Evolutionary conservation across 2,329 filamentous ascomycete genomes (phyloP), one percentile per base, ranked within the genome.

Genomic region (Parafenestella ontariensis): DNA sequence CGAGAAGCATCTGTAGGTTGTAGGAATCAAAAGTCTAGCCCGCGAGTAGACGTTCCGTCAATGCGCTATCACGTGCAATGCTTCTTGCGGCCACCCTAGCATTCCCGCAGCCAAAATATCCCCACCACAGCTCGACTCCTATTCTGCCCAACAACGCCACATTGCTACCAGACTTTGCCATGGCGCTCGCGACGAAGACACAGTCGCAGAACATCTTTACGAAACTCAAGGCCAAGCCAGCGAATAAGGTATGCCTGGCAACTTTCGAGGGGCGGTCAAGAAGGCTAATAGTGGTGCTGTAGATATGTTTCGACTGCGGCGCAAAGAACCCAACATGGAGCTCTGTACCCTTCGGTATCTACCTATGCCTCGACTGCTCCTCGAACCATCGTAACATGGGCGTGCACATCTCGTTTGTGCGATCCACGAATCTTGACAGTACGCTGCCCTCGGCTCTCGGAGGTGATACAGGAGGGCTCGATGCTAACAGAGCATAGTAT

Each of bases 301-400:
- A 96, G 93, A 87, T 96, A 82, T 99, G 95, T 85, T 99, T 99
- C 80, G 95, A 99, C 81, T 99, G 95, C 79, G 89, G 91, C 75
- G 90, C 92, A 71, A 98, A 98, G 81, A 97, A 97, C 75, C 95
- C 95, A 59, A 98, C 95, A 54, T 99, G 95, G 95, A 96, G 93
- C 7, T 98, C 94, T 6, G 93, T 97, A 28, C 93, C 94, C 10
- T 92, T 99, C 62, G 95, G 91, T 73, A 98, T 99, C 76, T 99
- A 98, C 77, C 87, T 99, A 20, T 99, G 95, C 74, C 89, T 99
- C 70, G 95, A 99, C 80, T 99, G 95, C 81, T 97, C 94, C 37
- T 90, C 94, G 52, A 92, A 97, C 77, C 95, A 99, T 79, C 89
- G 95, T 69, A 98, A 98, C 78, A 88, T 99, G 70, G 95, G 95